Base-by-base conservation (phyloP, 495 filamentous ascomycete genomes). In the Penicillium tannophilum region DNA sequence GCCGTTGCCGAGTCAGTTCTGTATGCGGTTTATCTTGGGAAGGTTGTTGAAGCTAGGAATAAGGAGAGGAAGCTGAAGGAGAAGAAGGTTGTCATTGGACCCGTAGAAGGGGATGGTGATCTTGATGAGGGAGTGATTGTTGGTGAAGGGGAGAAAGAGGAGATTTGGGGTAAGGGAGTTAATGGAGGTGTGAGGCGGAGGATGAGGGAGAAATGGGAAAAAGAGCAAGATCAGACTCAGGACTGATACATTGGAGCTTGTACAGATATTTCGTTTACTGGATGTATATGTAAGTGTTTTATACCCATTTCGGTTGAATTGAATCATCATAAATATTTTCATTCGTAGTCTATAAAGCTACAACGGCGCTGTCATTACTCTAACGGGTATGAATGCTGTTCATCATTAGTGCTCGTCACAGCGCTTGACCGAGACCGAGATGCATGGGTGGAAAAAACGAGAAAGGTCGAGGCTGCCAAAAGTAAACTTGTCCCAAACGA, bases 1-100 rank as follows among this genome's bases (percentile, higher is more conserved):
- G 92, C 88, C 4, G 77, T 95, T 46, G 93, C 92, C 5, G 94
- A 98, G 72, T 88, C 94, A 10, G 86, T 87, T 23, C 85, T 98
- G 39, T 97, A 98, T 72, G 85, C 83, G 11, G 90, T 91, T 7
- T 98, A 96, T 75, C 72, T 96, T 43, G 81, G 87, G 75, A 86
- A 92, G 66, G 74, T 96, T 28, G 82, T 86, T 28, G 79, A 90
- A 66, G 90, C 91, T 1, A 88, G 88, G 63, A 79, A 74, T 43
- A 82, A 78, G 55, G 88, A 90, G 62, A 84, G 78, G 71, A 81
- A 75, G 42, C 69, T 84, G 52, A 84, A 79, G 55, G 92, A 96
- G 74, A 72, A 82, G 55, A 95, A 93, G 70, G 79, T 87, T 54
- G 80, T 91, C n/a, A 80, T 92, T 64, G 82, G 78, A 46, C 63